Conservation (phyloP, 1,284 basidiomycete genomes). For the Cryptococcus deneoformans region DNA sequence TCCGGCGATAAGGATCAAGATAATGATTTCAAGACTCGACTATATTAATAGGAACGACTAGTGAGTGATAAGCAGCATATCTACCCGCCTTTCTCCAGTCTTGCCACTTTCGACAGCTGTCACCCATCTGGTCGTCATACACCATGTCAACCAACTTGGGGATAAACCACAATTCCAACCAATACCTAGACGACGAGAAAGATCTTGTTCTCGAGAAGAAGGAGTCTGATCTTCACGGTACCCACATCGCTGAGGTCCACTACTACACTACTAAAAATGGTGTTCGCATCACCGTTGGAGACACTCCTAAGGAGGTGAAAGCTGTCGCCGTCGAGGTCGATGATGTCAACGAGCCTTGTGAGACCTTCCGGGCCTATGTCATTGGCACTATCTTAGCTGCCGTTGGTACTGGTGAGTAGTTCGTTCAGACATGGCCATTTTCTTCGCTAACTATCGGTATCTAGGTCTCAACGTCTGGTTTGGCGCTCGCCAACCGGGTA, state of each 20-base stretch:
- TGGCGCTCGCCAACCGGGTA: constrained; percentile 13
- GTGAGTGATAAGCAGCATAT: too few species aligned
- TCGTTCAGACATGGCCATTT: not conserved
- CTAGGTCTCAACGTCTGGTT: constrained; percentile 14
- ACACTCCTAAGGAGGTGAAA: constrained; percentile 10
- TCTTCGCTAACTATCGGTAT: not conserved
- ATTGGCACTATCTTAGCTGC: constrained; percentile 10
- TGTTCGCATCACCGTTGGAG: constrained; percentile 1
- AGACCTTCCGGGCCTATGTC: constrained; percentile 41
- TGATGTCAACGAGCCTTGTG: constrained; percentile 11
- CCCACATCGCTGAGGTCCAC: not conserved
- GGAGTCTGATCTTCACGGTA: not conserved
- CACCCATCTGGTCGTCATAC: not conserved
- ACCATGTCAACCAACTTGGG: not conserved
- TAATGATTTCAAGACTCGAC: too few species aligned
- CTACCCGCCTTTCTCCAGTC: not conserved
- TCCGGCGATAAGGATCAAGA: too few species aligned
- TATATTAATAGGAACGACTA: too few species aligned
- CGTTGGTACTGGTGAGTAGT: not conserved
- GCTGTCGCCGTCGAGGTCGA: constrained; percentile 12
- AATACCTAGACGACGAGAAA: not conserved
- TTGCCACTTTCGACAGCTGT: not conserved
- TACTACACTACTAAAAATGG: not conserved
- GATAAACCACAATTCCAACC: not conserved
- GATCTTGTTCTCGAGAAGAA: not conserved